phyloP scores from a whole-genome alignment of 2,329 filamentous ascomycete genomes.

The Penicillium sp. region DNA sequence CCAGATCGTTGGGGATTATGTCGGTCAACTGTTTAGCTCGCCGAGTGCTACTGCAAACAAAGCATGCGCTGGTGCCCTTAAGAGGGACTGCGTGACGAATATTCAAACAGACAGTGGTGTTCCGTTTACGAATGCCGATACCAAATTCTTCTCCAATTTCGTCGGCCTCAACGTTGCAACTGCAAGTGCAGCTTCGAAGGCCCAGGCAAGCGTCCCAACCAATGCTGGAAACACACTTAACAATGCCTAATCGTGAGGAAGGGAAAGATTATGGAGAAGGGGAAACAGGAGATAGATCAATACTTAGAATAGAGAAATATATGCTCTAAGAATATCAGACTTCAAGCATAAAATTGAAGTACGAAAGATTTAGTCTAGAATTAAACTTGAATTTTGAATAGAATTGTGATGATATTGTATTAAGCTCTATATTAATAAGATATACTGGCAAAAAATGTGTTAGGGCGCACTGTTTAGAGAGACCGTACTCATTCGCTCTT shows the following conservation, averaged over 20 bases:
- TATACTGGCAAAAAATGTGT: too few species aligned
- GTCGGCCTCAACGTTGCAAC: background rate
- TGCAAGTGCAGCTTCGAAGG: background rate
- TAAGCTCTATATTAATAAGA: too few species aligned
- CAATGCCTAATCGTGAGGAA: background rate
- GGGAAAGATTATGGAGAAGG: background rate
- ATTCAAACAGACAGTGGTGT: background rate
- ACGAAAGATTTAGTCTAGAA: too few species aligned
- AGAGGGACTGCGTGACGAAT: background rate
- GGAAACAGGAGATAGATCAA: background rate
- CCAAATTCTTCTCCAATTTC: background rate
- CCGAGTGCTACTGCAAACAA: background rate
- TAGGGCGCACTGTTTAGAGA: too few species aligned
- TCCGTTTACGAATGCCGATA: background rate
- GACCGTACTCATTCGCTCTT: too few species aligned
- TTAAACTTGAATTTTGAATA: too few species aligned
- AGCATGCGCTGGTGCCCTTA: background rate
- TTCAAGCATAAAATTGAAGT: too few species aligned
- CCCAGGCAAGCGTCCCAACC: background rate
- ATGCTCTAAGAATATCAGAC: too few species aligned
- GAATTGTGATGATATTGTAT: too few species aligned
- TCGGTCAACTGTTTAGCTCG: background rate
- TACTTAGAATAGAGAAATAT: background rate
- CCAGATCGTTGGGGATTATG: background rate
- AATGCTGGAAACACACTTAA: background rate